Base-by-base conservation (phyloP, 202 grass and related monocot species). In the Panicum hallii region DNA sequence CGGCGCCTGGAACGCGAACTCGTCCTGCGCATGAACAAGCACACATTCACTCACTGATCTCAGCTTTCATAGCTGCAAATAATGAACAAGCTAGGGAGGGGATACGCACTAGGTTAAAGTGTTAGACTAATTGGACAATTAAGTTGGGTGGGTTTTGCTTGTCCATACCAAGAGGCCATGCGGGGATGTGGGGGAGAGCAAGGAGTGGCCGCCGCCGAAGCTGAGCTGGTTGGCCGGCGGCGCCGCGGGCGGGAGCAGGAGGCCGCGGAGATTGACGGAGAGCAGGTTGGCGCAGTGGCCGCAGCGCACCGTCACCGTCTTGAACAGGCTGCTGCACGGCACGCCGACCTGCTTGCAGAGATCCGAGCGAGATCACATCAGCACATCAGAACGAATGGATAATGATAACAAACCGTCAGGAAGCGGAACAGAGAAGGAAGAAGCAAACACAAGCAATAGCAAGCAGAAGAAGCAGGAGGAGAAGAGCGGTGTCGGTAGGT, bases 261-360 rank as follows among this genome's bases (percentile, higher is more conserved):
- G 84, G 79, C 88, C 93, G 23, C 91, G 84, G 83, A 96, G 91
- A 72, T 96, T 96, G 77, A 99, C 97, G 48, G 97, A 96, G 84
- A 99, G 97, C 61, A 99, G 90, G 80, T 96, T 99, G 46, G 91
- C 85, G 79, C 97, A 99, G 93, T 99, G 97, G 67, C 97, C 97
- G 77, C 97, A 99, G 79, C 97, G 82, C 76, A 99, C 97, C 40
- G 97, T 97, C 75, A 99, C 97, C 77, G 97, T 99, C 93, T 99
- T 95, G 90, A 97, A 96, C 71, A 99, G 72, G 87, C 97, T 97
- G 78, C 90, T 97, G 82, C 92, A 99, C 13, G 93, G 97, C 64
- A 99, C 97, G 40, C 97, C 93, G 86, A 99, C 97, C 97, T 99
- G 87, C 75, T 43, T 13, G 52, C 6, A 32, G 13, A 46, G 20